Evolutionary conservation across 169 alveolate species (phyloP).

Genomic region (Plasmodium vinckei): DNA sequence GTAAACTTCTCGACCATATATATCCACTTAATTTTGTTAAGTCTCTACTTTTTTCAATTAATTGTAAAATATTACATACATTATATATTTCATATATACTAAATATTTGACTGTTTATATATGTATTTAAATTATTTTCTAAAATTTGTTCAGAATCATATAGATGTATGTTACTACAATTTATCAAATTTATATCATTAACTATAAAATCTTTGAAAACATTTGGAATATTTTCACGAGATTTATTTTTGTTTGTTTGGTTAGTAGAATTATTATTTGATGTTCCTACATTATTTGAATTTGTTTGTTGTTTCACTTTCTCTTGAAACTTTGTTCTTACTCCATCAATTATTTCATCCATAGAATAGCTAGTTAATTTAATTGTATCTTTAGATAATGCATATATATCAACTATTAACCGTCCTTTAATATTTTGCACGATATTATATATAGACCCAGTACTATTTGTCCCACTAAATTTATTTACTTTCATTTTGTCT

Average conservation of each 20-base stretch:
- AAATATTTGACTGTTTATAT: conserved; percentile 52
- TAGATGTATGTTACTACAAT: conserved; percentile 60
- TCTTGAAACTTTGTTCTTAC: conserved; percentile 55
- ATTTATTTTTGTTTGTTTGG: background rate
- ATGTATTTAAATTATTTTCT: conserved; percentile 27
- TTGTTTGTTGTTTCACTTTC: background rate
- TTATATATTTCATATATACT: conserved; percentile 49
- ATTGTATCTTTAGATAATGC: conserved; percentile 52
- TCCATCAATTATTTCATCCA: conserved; percentile 61
- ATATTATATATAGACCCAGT: conserved; percentile 71
- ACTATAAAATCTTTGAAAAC: conserved; percentile 70
- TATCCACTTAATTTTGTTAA: conserved; percentile 94
- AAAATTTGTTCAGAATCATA: conserved; percentile 36
- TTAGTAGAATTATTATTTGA: background rate
- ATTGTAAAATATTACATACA: conserved; percentile 80
- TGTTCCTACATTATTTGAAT: background rate
- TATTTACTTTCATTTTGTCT: conserved; percentile 74
- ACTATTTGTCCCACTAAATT: conserved; percentile 59
- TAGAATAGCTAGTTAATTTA: conserved; percentile 48
- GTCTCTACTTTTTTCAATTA: conserved; percentile 93
- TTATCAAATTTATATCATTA: conserved; percentile 42
- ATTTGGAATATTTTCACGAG: background rate
- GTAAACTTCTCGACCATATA: conserved; percentile 90
- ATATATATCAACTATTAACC: conserved; percentile 45
- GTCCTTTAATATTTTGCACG: conserved; percentile 51